A percentile compares a stretch with the other conserved stretches of the same genome.
These are phyloP conservation scores for Vachellia pachyceras DNA, from an alignment of 306 rosid species.

Conservation along the genomic window DNA sequence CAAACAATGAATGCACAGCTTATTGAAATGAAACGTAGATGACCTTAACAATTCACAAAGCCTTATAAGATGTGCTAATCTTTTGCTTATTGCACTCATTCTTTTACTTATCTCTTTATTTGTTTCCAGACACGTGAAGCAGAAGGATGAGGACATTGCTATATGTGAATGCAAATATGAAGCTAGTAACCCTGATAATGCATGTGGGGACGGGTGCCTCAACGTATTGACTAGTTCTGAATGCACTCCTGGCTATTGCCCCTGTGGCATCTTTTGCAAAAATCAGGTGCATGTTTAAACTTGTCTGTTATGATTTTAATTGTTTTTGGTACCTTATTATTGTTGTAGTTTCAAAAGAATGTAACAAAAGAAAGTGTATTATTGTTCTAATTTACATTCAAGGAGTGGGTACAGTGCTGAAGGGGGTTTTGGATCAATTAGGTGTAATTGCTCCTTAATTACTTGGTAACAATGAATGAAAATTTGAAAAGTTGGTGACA, in stretches of 20 bases:
- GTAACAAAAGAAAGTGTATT: background rate
- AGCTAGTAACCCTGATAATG: slow-evolving; percentile 58
- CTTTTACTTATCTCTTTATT: slow-evolving; percentile 22
- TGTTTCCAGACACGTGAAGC: slow-evolving; percentile 72
- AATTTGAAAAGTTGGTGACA: background rate
- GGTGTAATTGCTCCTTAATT: background rate
- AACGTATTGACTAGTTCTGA: slow-evolving; percentile 89
- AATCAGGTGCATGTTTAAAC: slow-evolving; percentile 68
- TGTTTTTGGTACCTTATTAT: background rate
- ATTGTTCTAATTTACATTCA: background rate
- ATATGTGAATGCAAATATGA: slow-evolving; percentile 77
- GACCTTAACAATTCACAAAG: background rate
- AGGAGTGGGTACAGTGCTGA: background rate
- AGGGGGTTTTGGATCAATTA: background rate
- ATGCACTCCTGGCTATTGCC: slow-evolving; percentile 89
- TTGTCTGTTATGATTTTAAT: background rate
- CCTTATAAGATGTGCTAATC: slow-evolving; percentile 16
- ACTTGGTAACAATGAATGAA: background rate
- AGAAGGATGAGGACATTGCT: slow-evolving; percentile 87
- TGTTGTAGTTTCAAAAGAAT: background rate
- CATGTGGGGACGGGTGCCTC: slow-evolving; percentile 90
- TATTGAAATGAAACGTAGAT: background rate
- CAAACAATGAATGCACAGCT: background rate
- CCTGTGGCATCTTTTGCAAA: slow-evolving; percentile 69
- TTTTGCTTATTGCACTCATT: slow-evolving; percentile 5